A percentile compares a stretch with the other conserved stretches of the same genome.
These are phyloP conservation scores for Tetrapyrgos nigripes DNA, from an alignment of 1,284 basidiomycete genomes.

Conservation along the genomic window DNA sequence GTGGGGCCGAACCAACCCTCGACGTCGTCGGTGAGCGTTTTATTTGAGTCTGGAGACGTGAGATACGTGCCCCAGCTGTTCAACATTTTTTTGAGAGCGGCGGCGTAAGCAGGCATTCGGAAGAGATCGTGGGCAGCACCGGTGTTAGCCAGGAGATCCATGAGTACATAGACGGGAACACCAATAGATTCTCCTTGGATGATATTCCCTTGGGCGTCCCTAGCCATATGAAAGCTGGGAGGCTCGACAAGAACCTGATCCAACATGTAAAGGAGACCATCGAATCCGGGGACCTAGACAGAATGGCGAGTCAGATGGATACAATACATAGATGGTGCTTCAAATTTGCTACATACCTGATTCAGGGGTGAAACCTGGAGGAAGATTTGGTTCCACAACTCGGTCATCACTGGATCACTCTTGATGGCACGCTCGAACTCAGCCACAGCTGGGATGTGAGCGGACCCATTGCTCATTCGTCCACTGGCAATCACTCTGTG, in stretches of 20 bases:
- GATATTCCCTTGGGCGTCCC: constrained; percentile 15
- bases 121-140: constrained; percentile 27
- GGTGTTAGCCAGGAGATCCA: constrained; percentile 32
- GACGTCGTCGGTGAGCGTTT: constrained; percentile 10
- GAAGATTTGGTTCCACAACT: constrained; percentile 21
- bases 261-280: constrained; percentile 15
- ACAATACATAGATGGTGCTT: background rate
- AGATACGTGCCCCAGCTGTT: constrained; percentile 17
- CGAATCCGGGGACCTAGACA: constrained; percentile 17
- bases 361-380: constrained; percentile 13
- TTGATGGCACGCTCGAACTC: constrained; percentile 18
- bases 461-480: background rate
- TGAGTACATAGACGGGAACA: constrained; percentile 25
- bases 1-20: constrained; percentile 16
- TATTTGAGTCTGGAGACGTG: constrained; percentile 8
- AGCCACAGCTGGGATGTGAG: constrained; percentile 8
- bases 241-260: constrained; percentile 17
- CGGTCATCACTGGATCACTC: constrained; percentile 2
- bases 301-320: background rate
- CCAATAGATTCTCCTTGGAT: constrained; percentile 27
- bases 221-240: constrained; percentile 19
- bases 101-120: constrained; percentile 14
- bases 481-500: background rate
- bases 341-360: constrained; percentile 14
- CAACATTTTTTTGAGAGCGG: constrained; percentile 13